phyloP scores from a whole-genome alignment of 2,329 filamentous ascomycete species.

The Fusarium stilboides region DNA sequence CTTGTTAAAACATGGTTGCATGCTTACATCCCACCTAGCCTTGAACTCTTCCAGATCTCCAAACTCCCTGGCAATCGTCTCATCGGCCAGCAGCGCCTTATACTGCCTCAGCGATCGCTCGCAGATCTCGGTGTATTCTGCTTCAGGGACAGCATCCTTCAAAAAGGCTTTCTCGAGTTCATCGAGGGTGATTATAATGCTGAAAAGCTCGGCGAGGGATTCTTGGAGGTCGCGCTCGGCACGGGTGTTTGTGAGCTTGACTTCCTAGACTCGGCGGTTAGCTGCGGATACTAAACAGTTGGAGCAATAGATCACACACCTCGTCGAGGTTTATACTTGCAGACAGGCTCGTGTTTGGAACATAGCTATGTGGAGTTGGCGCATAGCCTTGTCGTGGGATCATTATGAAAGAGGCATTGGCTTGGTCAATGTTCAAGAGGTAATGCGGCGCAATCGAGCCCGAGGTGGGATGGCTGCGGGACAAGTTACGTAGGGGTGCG shows the following conservation, averaged over 20 bases:
- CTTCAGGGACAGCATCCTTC: slow-evolving; percentile 92
- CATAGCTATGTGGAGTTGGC: slow-evolving; percentile 91
- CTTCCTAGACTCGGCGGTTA: slow-evolving; percentile 75
- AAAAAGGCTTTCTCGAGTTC: slow-evolving; percentile 97
- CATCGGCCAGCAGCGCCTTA: slow-evolving; percentile 92
- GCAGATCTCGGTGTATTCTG: slow-evolving; percentile 97
- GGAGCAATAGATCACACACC: slow-evolving; percentile 64
- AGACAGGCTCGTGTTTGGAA: slow-evolving; percentile 85
- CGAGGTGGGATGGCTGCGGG: slow-evolving; percentile 45
- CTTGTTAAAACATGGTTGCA: accelerated
- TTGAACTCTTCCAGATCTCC: slow-evolving; percentile 93
- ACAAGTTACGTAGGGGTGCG: slow-evolving; percentile 49
- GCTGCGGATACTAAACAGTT: slow-evolving; percentile 12
- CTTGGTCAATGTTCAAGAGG: slow-evolving; percentile 6
- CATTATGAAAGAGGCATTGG: slow-evolving; percentile 61
- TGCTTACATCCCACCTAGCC: slow-evolving; percentile 85
- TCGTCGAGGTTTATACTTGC: slow-evolving; percentile 96
- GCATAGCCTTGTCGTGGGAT: slow-evolving; percentile 81
- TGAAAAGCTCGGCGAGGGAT: slow-evolving; percentile 96
- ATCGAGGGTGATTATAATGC: slow-evolving; percentile 95
- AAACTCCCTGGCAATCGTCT: slow-evolving; percentile 90
- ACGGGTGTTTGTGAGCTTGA: slow-evolving; percentile 88
- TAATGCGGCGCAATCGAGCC: slow-evolving; percentile 24
- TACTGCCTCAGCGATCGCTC: slow-evolving; percentile 95
- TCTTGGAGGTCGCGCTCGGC: slow-evolving; percentile 95